A percentile compares a stretch with the other conserved stretches of the same genome.
Evolutionary conservation across 1,284 basidiomycete genomes (phyloP).

Genomic region (Fomitopsis betulina): DNA sequence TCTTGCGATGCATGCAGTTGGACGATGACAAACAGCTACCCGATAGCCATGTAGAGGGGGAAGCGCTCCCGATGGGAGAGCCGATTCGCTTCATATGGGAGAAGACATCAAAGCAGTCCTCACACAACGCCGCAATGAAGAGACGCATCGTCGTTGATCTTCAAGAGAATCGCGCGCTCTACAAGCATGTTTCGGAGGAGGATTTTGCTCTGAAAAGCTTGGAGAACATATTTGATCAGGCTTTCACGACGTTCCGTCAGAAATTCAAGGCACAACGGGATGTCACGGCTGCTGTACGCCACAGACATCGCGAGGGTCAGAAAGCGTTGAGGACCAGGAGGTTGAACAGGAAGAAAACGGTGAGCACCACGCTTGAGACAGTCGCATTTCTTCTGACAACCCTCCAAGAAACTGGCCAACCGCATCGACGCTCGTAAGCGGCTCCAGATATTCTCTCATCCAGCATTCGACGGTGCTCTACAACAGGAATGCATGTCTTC

Average conservation of each 20-base stretch:
- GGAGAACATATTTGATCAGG: conserved; percentile 63
- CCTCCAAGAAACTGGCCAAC: conserved; percentile 55
- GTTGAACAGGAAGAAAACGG: conserved; percentile 53
- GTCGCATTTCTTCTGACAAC: not conserved
- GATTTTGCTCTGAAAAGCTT: conserved; percentile 63
- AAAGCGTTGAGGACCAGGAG: conserved; percentile 60
- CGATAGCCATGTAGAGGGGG: conserved; percentile 52
- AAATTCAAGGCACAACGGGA: conserved; percentile 61
- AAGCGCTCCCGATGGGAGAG: conserved; percentile 35
- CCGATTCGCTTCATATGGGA: conserved; percentile 74
- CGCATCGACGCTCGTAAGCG: conserved; percentile 54
- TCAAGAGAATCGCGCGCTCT: conserved; percentile 45
- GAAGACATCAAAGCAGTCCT: conserved; percentile 65
- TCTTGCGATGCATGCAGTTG: conserved; percentile 53
- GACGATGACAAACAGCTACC: conserved; percentile 54
- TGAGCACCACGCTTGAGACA: conserved; percentile 29
- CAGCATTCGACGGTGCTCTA: conserved; percentile 62
- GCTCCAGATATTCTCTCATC: conserved; percentile 47
- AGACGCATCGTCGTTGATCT: conserved; percentile 54
- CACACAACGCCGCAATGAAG: conserved; percentile 69
- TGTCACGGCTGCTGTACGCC: conserved; percentile 32
- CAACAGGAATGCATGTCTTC: conserved; percentile 75
- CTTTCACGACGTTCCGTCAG: conserved; percentile 60
- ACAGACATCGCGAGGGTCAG: conserved; percentile 48
- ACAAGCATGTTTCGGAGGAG: conserved; percentile 56